Conservation (phyloP, 306 rosid genomes). For the Senna tora region DNA sequence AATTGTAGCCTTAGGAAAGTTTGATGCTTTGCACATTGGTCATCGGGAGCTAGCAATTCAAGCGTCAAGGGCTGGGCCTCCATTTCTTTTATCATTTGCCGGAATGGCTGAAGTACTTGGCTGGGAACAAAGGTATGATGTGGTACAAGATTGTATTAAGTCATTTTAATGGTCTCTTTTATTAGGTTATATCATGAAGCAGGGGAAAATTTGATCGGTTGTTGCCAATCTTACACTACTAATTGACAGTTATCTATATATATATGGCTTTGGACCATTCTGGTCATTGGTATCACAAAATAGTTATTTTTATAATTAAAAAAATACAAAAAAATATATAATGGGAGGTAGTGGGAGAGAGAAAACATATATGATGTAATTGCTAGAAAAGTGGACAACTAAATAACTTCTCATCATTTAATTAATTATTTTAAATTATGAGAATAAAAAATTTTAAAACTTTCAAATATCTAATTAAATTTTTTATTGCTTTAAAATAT, state of each 20-base stretch:
- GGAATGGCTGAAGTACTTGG: conserved; percentile 96
- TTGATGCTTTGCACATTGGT: conserved; percentile 92
- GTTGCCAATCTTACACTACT: conserved; percentile 15
- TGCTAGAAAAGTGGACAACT: too few relatives aligned
- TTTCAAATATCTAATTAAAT: too few relatives aligned
- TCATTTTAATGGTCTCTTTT: neutral
- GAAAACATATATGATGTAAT: too few relatives aligned
- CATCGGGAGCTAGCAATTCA: conserved; percentile 96
- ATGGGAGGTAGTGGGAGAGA: too few relatives aligned
- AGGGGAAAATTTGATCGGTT: conserved; percentile 15
- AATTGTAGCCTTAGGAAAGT: conserved; percentile 92
- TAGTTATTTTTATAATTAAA: too few relatives aligned
- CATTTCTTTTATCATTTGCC: conserved; percentile 87
- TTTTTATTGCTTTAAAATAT: too few relatives aligned
- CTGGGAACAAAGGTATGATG: conserved; percentile 82
- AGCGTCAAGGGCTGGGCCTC: conserved; percentile 91
- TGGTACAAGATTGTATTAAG: conserved; percentile 22
- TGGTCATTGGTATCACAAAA: too few relatives aligned
- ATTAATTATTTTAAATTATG: too few relatives aligned
- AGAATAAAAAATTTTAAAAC: too few relatives aligned
- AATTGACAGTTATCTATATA: neutral
- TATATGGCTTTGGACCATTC: too few relatives aligned
- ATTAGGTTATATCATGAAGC: neutral
- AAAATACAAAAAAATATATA: too few relatives aligned
- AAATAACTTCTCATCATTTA: too few relatives aligned